Evolutionary conservation across 1,139 yeast genomes (phyloP).

Genomic region (Kodamaea plutei): DNA sequence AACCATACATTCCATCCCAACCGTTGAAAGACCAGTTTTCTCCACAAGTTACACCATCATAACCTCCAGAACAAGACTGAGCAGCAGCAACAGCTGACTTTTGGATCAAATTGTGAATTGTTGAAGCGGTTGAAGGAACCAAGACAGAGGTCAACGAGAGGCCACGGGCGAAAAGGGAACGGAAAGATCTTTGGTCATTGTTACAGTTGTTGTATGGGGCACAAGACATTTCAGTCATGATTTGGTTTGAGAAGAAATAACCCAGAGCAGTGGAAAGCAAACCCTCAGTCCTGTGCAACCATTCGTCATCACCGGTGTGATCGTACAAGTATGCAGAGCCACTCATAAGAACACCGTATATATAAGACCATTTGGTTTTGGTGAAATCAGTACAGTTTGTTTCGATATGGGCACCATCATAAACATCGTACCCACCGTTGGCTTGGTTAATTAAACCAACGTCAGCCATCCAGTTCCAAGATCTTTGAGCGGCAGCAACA

Average conservation of each 20-base stretch:
- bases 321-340: slow-evolving; percentile 8
- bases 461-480: slow-evolving; percentile 62
- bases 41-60: slow-evolving; percentile 9
- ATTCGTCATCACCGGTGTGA: slow-evolving; percentile 4
- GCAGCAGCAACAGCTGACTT: slow-evolving; percentile 7
- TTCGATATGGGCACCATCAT: slow-evolving; percentile 9
- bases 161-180: slow-evolving; percentile 13
- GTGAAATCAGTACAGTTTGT: slow-evolving; percentile 6
- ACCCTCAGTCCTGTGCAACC: slow-evolving; percentile 8
- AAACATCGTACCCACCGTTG: slow-evolving; percentile 5
- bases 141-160: slow-evolving; percentile 13
- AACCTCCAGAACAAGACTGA: slow-evolving; percentile 7
- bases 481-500: slow-evolving; percentile 56
- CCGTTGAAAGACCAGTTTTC: slow-evolving; percentile 5
- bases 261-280: slow-evolving; percentile 2
- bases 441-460: slow-evolving; percentile 31
- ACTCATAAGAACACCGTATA: slow-evolving; percentile 5
- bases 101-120: slow-evolving; percentile 6
- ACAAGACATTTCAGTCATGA: slow-evolving; percentile 8
- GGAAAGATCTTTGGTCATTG: slow-evolving; percentile 8
- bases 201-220: slow-evolving; percentile 4
- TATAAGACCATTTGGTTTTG: slow-evolving; percentile 8
- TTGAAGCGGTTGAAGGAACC: slow-evolving; percentile 10
- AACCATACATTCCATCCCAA: slow-evolving; percentile 7
- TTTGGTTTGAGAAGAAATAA: background rate